Evolutionary conservation across 163 green algal species (phyloP).

Genomic region (Chlamydomonas reinhardtii): DNA sequence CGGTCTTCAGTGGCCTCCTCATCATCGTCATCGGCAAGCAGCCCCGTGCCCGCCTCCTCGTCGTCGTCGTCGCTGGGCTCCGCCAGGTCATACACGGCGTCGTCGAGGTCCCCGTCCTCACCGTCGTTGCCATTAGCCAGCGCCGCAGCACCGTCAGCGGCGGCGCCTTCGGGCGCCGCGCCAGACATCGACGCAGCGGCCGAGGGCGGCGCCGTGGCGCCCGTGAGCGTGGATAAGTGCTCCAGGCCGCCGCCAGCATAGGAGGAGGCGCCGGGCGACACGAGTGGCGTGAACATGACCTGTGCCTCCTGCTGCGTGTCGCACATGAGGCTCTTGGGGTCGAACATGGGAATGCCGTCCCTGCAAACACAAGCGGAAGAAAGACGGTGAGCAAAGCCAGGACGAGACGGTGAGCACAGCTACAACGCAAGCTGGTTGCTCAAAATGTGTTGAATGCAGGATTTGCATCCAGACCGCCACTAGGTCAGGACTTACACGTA

Average conservation of each 20-base stretch:
- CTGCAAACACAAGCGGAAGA: not conserved
- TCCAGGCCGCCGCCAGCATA: not conserved
- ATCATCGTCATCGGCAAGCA: not conserved
- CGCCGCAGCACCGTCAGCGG: not conserved
- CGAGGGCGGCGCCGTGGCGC: not conserved
- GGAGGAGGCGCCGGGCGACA: slow-evolving; percentile 9
- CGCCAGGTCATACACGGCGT: not conserved
- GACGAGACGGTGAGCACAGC: not conserved
- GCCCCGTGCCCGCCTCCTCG: not conserved
- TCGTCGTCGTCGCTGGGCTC: not conserved
- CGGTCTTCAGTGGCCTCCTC: not conserved
- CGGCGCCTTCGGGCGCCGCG: not conserved
- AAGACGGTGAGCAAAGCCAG: not conserved
- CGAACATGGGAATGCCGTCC: slow-evolving; percentile 48
- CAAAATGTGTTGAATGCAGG: no score
- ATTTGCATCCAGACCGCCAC: no score
- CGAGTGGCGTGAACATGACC: slow-evolving; percentile 35
- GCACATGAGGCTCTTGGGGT: slow-evolving; percentile 37
- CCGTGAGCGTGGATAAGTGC: no score
- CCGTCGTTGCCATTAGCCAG: not conserved
- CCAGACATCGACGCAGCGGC: not conserved
- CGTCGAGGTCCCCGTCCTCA: not conserved
- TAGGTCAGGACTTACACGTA: slow-evolving; percentile 51
- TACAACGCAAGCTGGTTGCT: no score
- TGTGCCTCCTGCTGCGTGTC: not conserved